Evolutionary conservation across 176 grass and related monocot genomes (phyloP).

Genomic region (Zoysia pacifica): DNA sequence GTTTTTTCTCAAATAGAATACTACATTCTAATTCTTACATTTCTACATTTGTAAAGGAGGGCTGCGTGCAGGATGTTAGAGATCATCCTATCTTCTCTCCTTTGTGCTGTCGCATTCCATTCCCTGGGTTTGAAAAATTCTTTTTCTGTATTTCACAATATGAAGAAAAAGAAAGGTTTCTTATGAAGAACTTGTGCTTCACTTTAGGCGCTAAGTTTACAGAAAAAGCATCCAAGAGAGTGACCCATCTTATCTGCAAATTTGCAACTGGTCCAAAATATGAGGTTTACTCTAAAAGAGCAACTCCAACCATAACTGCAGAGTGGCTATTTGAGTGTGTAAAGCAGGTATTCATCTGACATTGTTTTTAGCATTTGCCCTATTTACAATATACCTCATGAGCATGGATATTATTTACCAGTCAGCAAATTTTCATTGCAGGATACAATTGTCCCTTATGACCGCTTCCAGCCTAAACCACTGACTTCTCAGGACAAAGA

Average conservation of each 20-base stretch:
- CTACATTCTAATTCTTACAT: constrained; percentile 40
- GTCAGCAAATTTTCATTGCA: constrained; percentile 36
- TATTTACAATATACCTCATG: constrained; percentile 17
- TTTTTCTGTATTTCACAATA: constrained; percentile 79
- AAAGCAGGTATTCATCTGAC: constrained; percentile 53
- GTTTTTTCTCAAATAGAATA: constrained; percentile 18
- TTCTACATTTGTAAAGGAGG: constrained; percentile 57
- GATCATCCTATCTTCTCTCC: constrained; percentile 89
- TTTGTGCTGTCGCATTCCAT: constrained; percentile 69
- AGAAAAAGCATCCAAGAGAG: constrained; percentile 55
- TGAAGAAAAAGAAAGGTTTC: constrained; percentile 65
- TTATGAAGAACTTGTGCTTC: constrained; percentile 82
- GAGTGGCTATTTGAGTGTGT: constrained; percentile 94
- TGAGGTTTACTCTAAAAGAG: constrained; percentile 56
- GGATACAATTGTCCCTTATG: constrained; percentile 67
- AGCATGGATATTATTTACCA: constrained; percentile 6
- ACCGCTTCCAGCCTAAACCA: constrained; percentile 67
- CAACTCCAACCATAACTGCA: constrained; percentile 57
- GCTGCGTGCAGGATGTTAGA: constrained; percentile 76
- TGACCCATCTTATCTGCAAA: constrained; percentile 89
- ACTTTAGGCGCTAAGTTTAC: constrained; percentile 76
- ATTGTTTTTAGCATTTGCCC: constrained; percentile 32
- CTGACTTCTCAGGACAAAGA: constrained; percentile 62
- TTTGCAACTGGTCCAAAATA: constrained; percentile 71
- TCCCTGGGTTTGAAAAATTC: constrained; percentile 67